Evolutionary conservation across 345 rosid species (phyloP).

Genomic region (Rhizophora mangle): DNA sequence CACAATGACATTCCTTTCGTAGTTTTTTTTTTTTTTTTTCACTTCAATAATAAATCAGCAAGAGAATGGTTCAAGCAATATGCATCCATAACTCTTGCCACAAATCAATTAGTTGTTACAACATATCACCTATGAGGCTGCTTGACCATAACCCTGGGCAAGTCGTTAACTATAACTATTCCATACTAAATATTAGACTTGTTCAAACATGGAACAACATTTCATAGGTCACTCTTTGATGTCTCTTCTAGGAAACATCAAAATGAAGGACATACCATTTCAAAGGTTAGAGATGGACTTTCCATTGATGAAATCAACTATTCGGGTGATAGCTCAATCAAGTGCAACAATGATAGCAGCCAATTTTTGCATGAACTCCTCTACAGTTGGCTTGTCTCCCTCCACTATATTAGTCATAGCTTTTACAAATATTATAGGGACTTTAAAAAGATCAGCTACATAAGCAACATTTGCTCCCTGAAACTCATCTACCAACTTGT

Average conservation of each 20-base stretch:
- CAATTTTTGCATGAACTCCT: constrained; percentile 77
- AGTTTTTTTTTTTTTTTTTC: no score
- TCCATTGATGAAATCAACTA: constrained; percentile 61
- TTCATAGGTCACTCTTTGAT: constrained; percentile 10
- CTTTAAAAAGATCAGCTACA: constrained; percentile 75
- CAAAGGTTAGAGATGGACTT: constrained; percentile 68
- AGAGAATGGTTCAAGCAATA: no score
- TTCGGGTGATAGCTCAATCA: constrained; percentile 50
- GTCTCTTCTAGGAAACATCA: not conserved
- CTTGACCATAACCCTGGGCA: not conserved
- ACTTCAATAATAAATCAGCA: no score
- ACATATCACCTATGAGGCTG: not conserved
- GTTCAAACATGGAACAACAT: not conserved
- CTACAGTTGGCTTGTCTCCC: constrained; percentile 69
- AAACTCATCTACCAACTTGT: not conserved
- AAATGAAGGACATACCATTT: constrained; percentile 12
- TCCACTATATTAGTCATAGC: constrained; percentile 82
- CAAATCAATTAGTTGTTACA: not conserved
- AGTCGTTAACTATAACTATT: not conserved
- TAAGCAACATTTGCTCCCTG: constrained; percentile 92
- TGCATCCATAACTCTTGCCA: not conserved
- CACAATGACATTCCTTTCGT: no score
- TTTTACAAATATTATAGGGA: constrained; percentile 77
- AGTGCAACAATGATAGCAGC: constrained; percentile 61
- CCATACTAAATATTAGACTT: constrained; percentile 1